Conservation (phyloP, 2,329 filamentous ascomycete genomes). For the Xylariales sp. region DNA sequence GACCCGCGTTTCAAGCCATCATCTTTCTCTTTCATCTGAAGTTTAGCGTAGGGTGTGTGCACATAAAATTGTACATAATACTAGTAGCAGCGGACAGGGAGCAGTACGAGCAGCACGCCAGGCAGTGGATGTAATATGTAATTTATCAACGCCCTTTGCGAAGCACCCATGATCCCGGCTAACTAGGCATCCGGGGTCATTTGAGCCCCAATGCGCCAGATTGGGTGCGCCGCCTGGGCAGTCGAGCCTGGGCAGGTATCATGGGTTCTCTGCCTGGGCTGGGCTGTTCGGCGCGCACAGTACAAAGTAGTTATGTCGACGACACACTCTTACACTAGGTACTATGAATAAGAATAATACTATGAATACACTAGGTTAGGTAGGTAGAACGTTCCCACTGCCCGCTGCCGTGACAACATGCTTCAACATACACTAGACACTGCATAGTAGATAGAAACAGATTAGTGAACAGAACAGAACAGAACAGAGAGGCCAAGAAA, state of each 20-base stretch:
- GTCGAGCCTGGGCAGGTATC: too few species aligned
- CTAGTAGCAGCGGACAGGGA: too few species aligned
- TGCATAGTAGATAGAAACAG: neutral
- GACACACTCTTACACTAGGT: too few species aligned
- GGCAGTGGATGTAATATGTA: conserved; percentile 1
- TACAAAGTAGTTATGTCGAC: conserved; percentile 16
- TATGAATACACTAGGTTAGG: too few species aligned
- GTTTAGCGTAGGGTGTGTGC: conserved; percentile 8
- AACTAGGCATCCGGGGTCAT: conserved; percentile 18
- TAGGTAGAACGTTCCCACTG: neutral
- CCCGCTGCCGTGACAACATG: neutral
- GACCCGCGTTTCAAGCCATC: conserved; percentile 2
- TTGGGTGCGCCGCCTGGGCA: neutral
- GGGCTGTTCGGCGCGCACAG: conserved; percentile 28
- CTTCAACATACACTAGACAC: neutral
- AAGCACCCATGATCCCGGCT: conserved; percentile 28
- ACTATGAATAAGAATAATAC: too few species aligned
- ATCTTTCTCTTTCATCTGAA: conserved; percentile 21
- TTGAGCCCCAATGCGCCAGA: conserved; percentile 33
- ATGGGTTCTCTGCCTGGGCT: neutral
- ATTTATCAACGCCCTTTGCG: conserved; percentile 8
- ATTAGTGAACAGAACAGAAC: neutral
- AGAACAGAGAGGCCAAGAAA: neutral
- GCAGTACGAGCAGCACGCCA: neutral
- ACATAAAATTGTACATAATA: neutral